Evolutionary conservation across 176 grass and related monocot species (phyloP), one percentile per base, ranked within the genome.

Genomic region (Dendrocalamus sinicus): DNA sequence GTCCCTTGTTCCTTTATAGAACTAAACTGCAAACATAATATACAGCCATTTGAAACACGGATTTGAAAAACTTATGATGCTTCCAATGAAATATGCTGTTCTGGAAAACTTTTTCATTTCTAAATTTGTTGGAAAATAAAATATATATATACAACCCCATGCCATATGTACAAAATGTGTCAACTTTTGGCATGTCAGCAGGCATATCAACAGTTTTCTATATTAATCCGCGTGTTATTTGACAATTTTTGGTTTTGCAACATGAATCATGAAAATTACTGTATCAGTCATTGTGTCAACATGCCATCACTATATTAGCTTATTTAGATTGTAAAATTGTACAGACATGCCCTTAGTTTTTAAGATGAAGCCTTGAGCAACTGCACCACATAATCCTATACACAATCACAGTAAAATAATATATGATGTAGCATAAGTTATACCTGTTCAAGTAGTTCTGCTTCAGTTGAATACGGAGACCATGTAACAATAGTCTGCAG

Each of bases 401-500:
- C 24, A 67, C 48, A 74, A 39, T 41, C 66, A 82, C 26, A 55
- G 13, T 22, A 72, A 63, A 72, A 26, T 50, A 77, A 22, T 43
- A 52, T 54, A 44, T 23, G 55, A 81, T 60, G 26, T 41, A 65
- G 47, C 48, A 80, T 71, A 86, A 76, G 64, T 57, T 74, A 85
- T 79, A 99, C 96, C 91, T 96, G 90, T 53, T 96, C 75, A 81
- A 99, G 96, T 81, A 99, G 87, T 86, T 96, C 90, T 69, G 75
- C 76, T 92, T 99, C 96, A 88, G 81, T 94, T 72, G 86, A 92
- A 94, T 94, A 99, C 17, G 96, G 96, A 20, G 93, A 96, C 96
- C 96, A 99, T 78, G 88, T 41, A 40, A 88, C 48, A 46, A 99
- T 90, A 40, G 91, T 92, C 4, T 80, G 90, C 60, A 99, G 86